Percentiles rank a stretch among this genome's conserved stretches.
Evolutionary conservation across 176 grass and related monocot genomes (phyloP).

Genomic region (Carex scoparia): DNA sequence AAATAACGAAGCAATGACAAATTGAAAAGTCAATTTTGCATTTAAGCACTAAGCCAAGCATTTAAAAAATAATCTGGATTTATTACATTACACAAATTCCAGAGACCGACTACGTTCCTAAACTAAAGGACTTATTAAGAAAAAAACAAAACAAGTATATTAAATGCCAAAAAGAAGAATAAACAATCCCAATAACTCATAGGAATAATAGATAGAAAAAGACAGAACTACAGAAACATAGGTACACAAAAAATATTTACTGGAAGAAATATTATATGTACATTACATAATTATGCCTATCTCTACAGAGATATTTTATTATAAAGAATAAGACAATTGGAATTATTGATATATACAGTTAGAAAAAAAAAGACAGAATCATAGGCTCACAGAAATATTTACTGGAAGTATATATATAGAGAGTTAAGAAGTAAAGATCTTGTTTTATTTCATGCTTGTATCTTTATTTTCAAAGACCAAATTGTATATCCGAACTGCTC

Average conservation of each 20-base stretch:
- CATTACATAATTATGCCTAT: background rate
- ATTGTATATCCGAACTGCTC: too few relatives aligned
- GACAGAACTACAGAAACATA: background rate
- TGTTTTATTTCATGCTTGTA: too few relatives aligned
- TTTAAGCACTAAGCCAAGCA: background rate
- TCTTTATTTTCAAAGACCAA: too few relatives aligned
- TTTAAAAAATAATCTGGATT: too few relatives aligned
- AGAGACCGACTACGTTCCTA: too few relatives aligned
- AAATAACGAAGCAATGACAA: background rate
- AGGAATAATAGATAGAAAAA: too few relatives aligned
- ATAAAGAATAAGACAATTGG: background rate
- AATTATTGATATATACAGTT: constrained; percentile 26
- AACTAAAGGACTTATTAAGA: too few relatives aligned
- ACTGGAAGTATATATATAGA: too few relatives aligned
- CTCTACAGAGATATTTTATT: background rate
- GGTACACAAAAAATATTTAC: background rate
- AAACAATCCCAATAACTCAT: background rate
- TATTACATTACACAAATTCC: too few relatives aligned
- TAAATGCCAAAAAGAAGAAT: background rate
- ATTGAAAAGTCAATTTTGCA: background rate
- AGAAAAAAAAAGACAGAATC: background rate
- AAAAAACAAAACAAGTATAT: background rate
- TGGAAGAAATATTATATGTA: background rate
- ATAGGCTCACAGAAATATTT: too few relatives aligned
- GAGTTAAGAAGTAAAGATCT: too few relatives aligned